phyloP scores from a whole-genome alignment of 495 filamentous ascomycete species.

The Bryoglossum gracile region DNA sequence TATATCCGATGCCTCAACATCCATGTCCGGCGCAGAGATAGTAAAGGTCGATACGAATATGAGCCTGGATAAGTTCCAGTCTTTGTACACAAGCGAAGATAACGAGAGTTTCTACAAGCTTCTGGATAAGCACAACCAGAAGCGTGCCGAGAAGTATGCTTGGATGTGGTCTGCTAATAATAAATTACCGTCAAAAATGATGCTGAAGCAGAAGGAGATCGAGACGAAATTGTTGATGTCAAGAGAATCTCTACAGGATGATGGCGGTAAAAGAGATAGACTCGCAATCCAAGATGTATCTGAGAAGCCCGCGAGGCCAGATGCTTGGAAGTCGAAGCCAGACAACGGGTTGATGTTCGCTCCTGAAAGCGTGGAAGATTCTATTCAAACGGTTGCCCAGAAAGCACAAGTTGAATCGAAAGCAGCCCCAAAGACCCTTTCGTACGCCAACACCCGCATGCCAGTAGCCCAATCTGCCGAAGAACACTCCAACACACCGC shows the following conservation, averaged over 20 bases:
- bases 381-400: constrained; percentile 57
- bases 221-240: constrained; percentile 54
- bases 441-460: constrained; percentile 78
- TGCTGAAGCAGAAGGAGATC: constrained; percentile 70
- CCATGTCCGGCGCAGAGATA: constrained; percentile 25
- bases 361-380: constrained; percentile 65
- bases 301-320: constrained; percentile 68
- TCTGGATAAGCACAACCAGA: constrained; percentile 84
- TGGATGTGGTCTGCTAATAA: constrained; percentile 80
- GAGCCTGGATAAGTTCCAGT: constrained; percentile 76
- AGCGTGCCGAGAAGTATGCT: constrained; percentile 69
- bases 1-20: constrained; percentile 32
- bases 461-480: constrained; percentile 31
- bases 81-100: constrained; percentile 92
- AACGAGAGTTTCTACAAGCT: constrained; percentile 93
- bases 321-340: constrained; percentile 65
- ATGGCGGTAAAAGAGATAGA: constrained; percentile 45
- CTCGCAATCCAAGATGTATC: constrained; percentile 55
- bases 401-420: constrained; percentile 60
- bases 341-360: constrained; percentile 86
- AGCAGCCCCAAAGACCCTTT: constrained; percentile 67
- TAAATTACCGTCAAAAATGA: constrained; percentile 79
- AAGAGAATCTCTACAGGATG: constrained; percentile 34
- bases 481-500: constrained; percentile 39
- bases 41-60: constrained; percentile 70